These are phyloP conservation scores for Vigna unguiculata DNA, from an alignment of 306 rosid species.

Conservation along the genomic window DNA sequence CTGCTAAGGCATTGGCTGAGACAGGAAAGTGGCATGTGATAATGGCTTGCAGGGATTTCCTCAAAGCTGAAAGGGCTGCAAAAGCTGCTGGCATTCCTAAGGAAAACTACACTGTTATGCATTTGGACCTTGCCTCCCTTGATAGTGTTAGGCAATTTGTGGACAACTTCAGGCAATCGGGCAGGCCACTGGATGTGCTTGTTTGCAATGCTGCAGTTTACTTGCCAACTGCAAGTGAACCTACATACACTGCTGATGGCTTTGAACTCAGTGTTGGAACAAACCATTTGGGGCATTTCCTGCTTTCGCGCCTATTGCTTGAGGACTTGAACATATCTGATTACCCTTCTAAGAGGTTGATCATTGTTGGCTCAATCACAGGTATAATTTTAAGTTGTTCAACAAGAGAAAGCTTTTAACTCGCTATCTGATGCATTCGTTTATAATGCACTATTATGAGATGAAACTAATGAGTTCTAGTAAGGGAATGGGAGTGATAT, in stretches of 20 bases:
- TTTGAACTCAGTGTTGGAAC: constrained; percentile 92
- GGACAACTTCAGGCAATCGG: constrained; percentile 69
- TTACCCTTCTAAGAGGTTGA: constrained; percentile 77
- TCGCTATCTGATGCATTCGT: background rate
- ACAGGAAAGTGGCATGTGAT: constrained; percentile 91
- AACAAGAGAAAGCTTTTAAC: background rate
- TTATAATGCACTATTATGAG: background rate
- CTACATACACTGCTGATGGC: constrained; percentile 85
- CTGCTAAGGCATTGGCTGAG: constrained; percentile 89
- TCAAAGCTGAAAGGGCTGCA: constrained; percentile 91
- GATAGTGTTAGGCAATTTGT: constrained; percentile 87
- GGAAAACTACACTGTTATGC: constrained; percentile 81
- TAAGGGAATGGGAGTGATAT: background rate
- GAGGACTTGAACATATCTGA: constrained; percentile 84
- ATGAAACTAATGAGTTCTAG: background rate
- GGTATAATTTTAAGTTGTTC: constrained; percentile 48
- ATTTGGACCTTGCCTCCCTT: constrained; percentile 85
- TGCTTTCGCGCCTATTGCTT: constrained; percentile 74
- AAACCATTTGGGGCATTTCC: constrained; percentile 92
- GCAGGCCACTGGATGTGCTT: constrained; percentile 75
- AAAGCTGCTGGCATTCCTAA: constrained; percentile 78
- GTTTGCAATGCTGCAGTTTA: constrained; percentile 95
- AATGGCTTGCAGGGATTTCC: constrained; percentile 96
- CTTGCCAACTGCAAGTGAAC: constrained; percentile 84
- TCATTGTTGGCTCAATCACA: constrained; percentile 91